phyloP scores from a whole-genome alignment of 2,329 filamentous ascomycete genomes.

The Fusarium sambucinum region DNA sequence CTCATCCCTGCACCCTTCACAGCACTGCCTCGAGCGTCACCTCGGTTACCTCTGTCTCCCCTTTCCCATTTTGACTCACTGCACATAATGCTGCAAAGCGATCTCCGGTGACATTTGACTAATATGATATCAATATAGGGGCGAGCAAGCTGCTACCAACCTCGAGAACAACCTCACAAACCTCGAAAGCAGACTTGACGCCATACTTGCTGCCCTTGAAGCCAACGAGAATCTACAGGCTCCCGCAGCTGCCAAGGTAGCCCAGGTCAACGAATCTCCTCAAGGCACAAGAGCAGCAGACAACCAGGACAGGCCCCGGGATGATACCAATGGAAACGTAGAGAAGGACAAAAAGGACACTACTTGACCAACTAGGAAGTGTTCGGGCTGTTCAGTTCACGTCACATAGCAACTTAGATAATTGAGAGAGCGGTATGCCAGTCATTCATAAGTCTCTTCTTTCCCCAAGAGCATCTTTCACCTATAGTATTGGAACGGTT shows the following conservation, averaged over 20 bases:
- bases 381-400: background rate
- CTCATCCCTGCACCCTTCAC: background rate
- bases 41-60: background rate
- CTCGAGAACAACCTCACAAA: slow-evolving; percentile 65
- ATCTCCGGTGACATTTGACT: slow-evolving; percentile 22
- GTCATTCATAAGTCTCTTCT: slow-evolving; percentile 11
- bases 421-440: background rate
- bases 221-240: slow-evolving; percentile 23
- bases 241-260: slow-evolving; percentile 1
- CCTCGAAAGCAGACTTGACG: slow-evolving; percentile 68
- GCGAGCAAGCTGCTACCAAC: slow-evolving; percentile 65
- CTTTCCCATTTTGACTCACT: background rate
- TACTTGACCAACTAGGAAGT: slow-evolving; percentile 1
- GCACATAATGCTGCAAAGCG: background rate
- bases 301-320: slow-evolving; percentile 7
- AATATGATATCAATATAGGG: slow-evolving; percentile 53
- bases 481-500: slow-evolving; percentile 15
- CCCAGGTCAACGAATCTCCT: background rate
- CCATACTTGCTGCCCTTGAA: slow-evolving; percentile 64
- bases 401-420: slow-evolving; percentile 6
- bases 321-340: slow-evolving; percentile 10
- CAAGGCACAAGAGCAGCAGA: background rate
- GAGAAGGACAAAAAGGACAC: slow-evolving; percentile 11
- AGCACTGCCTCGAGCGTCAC: background rate
- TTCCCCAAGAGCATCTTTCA: slow-evolving; percentile 12